Conservation (phyloP, 2,329 filamentous ascomycete species). For the Diaporthe nobilis region DNA sequence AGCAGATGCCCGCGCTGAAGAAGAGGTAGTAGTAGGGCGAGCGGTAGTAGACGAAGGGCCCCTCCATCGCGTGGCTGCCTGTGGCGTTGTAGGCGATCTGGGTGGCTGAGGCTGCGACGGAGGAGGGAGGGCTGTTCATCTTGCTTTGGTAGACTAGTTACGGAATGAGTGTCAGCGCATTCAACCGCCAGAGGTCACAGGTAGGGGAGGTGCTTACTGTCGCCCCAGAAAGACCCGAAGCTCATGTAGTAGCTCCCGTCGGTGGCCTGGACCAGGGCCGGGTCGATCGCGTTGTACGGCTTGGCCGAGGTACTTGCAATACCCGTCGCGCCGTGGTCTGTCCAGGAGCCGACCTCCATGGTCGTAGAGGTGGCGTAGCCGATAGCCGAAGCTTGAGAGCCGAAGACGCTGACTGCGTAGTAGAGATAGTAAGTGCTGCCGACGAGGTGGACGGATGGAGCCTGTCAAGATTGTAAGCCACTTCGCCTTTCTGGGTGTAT, state of each 20-base stretch:
- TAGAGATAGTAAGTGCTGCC: slow-evolving; percentile 75
- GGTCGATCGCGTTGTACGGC: slow-evolving; percentile 69
- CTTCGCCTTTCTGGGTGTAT: not conserved
- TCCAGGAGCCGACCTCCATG: slow-evolving; percentile 60
- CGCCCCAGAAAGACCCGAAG: slow-evolving; percentile 75
- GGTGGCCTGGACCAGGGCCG: slow-evolving; percentile 58
- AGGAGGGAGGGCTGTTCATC: slow-evolving; percentile 56
- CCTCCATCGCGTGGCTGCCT: slow-evolving; percentile 67
- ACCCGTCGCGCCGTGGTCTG: slow-evolving; percentile 64
- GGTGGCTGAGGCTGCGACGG: slow-evolving; percentile 47
- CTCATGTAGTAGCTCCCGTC: slow-evolving; percentile 56
- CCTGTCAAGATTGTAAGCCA: slow-evolving; percentile 55
- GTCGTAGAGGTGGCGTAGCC: slow-evolving; percentile 61
- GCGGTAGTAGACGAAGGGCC: slow-evolving; percentile 65
- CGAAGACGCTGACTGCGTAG: slow-evolving; percentile 75
- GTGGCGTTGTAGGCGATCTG: slow-evolving; percentile 68
- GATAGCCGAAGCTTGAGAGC: slow-evolving; percentile 73
- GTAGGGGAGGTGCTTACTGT: slow-evolving; percentile 46
- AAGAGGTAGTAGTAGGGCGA: slow-evolving; percentile 72
- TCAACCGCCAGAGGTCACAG: not conserved
- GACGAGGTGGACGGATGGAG: slow-evolving; percentile 73
- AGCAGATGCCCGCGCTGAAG: slow-evolving; percentile 72
- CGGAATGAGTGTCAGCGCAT: not conserved
- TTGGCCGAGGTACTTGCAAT: slow-evolving; percentile 56
- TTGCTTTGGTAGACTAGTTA: slow-evolving; percentile 62